Base-by-base conservation (phyloP, 768 basidiomycete species). In the Xerocomus potaroensis region DNA sequence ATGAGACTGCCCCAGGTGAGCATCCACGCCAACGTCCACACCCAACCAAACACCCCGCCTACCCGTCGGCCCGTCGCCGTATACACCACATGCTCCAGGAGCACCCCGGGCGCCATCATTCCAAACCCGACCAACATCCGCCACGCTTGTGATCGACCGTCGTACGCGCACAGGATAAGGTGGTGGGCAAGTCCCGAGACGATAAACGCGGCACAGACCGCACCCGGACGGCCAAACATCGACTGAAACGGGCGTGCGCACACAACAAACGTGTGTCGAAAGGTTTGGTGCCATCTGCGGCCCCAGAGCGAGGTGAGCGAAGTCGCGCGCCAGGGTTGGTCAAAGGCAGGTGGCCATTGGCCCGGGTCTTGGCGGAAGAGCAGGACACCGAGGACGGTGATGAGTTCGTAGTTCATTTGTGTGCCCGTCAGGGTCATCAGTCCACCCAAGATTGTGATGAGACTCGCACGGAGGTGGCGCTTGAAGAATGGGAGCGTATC, bases 121-220 rank as follows among this genome's bases (percentile, higher is more conserved):
- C 81, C 46, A 58, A 82, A 84, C 55, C 75, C 79, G 1, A 74
- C 73, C 0, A 66, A 61, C 24, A 77, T 67, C 18, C 51, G 45
- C 48, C 34, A 76, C 1, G 70, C 65, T 14, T 77, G 37, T 8
- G 14, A 11, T 19, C 15, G 75, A 8, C 65, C 59, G 1, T 76
- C 76, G 72, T 80, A 70, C 5, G 75, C 72, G 76, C 76, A 78
- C 33, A 77, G 36, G 12, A 74, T 75, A 11, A 74, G 35, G 48
- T 77, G 68, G 50, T 87, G 84, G 10, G 82, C 57, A 1, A 80
- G 37, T 5, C 71, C 81, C 1, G 83, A 84, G 5, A 73, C 58
- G 8, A 76, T 45, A 59, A 84, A 86, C 5, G 72, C 73, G 8
- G 79, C 80, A 2, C 83, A 35, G 8, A 83, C 63, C 5, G 65